A percentile compares a stretch with the other conserved stretches of the same genome.
phyloP scores from a whole-genome alignment of 371 early-diverging fungal genomes.

The Apophysomyces ossiformis region DNA sequence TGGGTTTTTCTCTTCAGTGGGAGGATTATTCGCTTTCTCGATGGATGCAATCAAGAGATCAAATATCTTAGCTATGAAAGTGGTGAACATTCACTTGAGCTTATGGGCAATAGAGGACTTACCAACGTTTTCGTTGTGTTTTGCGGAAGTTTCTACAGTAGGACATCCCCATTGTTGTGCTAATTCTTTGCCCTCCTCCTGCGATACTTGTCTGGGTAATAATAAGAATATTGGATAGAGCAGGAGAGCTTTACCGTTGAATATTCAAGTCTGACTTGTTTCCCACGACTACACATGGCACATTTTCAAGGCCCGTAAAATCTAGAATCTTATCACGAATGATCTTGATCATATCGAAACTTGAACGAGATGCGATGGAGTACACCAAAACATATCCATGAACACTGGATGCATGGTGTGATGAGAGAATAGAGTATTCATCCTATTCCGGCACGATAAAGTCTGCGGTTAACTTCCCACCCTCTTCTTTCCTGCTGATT shows the following conservation, averaged over 20 bases:
- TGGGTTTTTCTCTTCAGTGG: slow-evolving; percentile 60
- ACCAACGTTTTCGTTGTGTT: slow-evolving; percentile 88
- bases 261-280: slow-evolving; percentile 90
- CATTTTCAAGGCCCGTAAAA: slow-evolving; percentile 88
- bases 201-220: slow-evolving; percentile 69
- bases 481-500: slow-evolving; percentile 2
- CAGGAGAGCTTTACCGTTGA: slow-evolving; percentile 54
- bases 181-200: slow-evolving; percentile 77
- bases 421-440: slow-evolving; percentile 92
- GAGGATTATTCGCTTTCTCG: slow-evolving; percentile 67
- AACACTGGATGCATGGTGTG: slow-evolving; percentile 88
- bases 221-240: neutral
- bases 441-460: slow-evolving; percentile 57
- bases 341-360: slow-evolving; percentile 88
- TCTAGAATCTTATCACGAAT: slow-evolving; percentile 96
- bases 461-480: neutral
- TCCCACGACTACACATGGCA: slow-evolving; percentile 91
- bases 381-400: slow-evolving; percentile 96
- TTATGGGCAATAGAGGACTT: slow-evolving; percentile 30
- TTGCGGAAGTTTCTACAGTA: slow-evolving; percentile 90
- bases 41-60: slow-evolving; percentile 71
- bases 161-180: slow-evolving; percentile 86
- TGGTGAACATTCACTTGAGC: no score
- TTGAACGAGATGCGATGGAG: slow-evolving; percentile 84
- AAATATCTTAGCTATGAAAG: slow-evolving; percentile 62